phyloP scores from a whole-genome alignment of 1,139 yeast genomes.

The Geotrichum fermentans region DNA sequence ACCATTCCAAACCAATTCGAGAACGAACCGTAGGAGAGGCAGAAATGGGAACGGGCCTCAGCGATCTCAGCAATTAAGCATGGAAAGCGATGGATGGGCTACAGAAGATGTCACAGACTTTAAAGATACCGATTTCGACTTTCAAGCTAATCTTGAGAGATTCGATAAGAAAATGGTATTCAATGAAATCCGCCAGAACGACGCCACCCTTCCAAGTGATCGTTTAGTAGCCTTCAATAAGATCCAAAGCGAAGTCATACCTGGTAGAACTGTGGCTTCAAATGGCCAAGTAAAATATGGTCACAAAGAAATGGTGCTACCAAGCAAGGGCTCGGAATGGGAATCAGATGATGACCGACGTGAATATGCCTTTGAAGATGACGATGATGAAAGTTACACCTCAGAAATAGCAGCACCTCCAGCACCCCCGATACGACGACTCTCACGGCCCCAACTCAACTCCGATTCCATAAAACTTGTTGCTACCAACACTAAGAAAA shows the following conservation, averaged over 20 bases:
- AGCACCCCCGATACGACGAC: constrained; percentile 16
- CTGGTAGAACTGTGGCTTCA: constrained; percentile 15
- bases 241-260: constrained; percentile 23
- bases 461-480: constrained; percentile 19
- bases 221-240: constrained; percentile 76
- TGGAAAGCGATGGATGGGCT: constrained; percentile 46
- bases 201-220: constrained; percentile 53
- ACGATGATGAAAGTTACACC: constrained; percentile 22
- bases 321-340: constrained; percentile 33
- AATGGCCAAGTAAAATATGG: constrained; percentile 45
- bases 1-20: constrained; percentile 2
- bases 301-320: constrained; percentile 68
- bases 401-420: constrained; percentile 24
- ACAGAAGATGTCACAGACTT: constrained; percentile 49
- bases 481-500: constrained; percentile 22
- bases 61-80: constrained; percentile 18
- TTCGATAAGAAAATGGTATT: constrained; percentile 80
- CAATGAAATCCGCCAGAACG: constrained; percentile 65
- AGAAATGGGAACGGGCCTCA: constrained; percentile 14
- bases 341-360: constrained; percentile 32
- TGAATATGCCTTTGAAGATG: constrained; percentile 35
- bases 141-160: constrained; percentile 72
- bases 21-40: constrained; percentile 2
- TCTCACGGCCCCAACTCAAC: constrained; percentile 18
- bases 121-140: constrained; percentile 63